These are phyloP conservation scores for Friedmanniomyces endolithicus DNA, from an alignment of 495 filamentous ascomycete species.

Conservation along the genomic window DNA sequence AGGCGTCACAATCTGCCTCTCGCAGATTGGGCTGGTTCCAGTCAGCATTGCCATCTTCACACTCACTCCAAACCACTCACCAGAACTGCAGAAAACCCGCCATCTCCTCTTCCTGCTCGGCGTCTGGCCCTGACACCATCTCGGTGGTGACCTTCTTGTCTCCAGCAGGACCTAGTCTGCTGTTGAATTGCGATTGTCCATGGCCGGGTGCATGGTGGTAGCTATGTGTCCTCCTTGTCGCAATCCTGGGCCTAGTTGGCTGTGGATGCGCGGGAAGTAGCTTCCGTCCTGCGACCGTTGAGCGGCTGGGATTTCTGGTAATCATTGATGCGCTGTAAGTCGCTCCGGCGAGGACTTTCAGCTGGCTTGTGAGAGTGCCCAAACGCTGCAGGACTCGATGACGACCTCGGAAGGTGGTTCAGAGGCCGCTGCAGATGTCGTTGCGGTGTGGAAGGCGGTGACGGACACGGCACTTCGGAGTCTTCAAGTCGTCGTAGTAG, in stretches of 20 bases:
- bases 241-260: constrained; percentile 1
- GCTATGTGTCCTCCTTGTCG: background rate
- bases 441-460: constrained; percentile 10
- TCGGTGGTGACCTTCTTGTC: background rate
- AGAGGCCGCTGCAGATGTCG: background rate
- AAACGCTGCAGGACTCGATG: no score
- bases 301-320: background rate
- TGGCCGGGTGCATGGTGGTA: constrained; percentile 3
- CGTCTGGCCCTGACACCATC: constrained; percentile 18
- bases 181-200: background rate
- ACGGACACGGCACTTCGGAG: background rate
- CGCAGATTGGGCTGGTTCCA: constrained; percentile 45
- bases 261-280: constrained; percentile 5
- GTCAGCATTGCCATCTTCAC: constrained; percentile 19
- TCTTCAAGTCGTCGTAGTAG: background rate
- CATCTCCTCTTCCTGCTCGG: constrained; percentile 43
- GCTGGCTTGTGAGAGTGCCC: no score
- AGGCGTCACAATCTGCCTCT: constrained; percentile 54
- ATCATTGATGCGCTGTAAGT: constrained; percentile 1
- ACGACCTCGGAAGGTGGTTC: no score
- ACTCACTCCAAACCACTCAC: constrained; percentile 35
- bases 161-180: background rate
- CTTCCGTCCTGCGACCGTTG: constrained; percentile 7
- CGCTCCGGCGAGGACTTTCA: no score
- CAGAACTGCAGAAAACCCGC: constrained; percentile 55